Evolutionary conservation across 2,329 filamentous ascomycete species (phyloP), one percentile per base, ranked within the genome.

Genomic region (Atkinsonella texensis): DNA sequence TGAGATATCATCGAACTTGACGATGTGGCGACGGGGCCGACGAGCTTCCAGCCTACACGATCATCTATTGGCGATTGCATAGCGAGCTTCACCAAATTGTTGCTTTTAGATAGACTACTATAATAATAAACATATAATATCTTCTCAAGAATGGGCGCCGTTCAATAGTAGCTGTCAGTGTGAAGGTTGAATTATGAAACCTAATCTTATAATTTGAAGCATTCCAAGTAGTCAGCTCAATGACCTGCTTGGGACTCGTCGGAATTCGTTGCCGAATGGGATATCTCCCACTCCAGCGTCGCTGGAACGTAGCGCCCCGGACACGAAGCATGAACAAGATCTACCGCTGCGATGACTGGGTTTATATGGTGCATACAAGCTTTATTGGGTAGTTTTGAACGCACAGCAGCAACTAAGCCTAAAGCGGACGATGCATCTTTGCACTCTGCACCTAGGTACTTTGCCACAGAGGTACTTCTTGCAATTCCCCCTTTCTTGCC

Each of bases 21-120:
- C 23, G 3, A 20, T 28, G 20, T 8, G 23, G 32, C 20, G 17
- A 11, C 33, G 39, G 17, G 28, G 18, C 33, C 40, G 31, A 31
- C 38, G 48, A 41, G 17, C 12, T 17, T 32, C 23, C 28, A 18
- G 49, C n/a, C 12, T 45, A 43, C 17, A 52, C 18, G n/a, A n/a
- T 44, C 23, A 52, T 31, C 15, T 7, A 32, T 40, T 20, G 49
- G 35, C 41, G 23, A 46, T 51, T 53, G 52, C 52, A 53, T 51
- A 53, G 52, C 52, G 52, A 53, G 46, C 52, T 39, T 45, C 9
- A 46, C 15, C 33, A 41, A 51, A 51, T 41, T 46, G 38, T 28
- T 39, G 20, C 42, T 41, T n/a, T 33, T 49, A 51, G 28, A 51
- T 51, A 53, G 41, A 53, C 23, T 15, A 45, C 10, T 18, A 35